Evolutionary conservation across 2,329 filamentous ascomycete species (phyloP), one percentile per base, ranked within the genome.

Genomic region (Phialophora tarda): DNA sequence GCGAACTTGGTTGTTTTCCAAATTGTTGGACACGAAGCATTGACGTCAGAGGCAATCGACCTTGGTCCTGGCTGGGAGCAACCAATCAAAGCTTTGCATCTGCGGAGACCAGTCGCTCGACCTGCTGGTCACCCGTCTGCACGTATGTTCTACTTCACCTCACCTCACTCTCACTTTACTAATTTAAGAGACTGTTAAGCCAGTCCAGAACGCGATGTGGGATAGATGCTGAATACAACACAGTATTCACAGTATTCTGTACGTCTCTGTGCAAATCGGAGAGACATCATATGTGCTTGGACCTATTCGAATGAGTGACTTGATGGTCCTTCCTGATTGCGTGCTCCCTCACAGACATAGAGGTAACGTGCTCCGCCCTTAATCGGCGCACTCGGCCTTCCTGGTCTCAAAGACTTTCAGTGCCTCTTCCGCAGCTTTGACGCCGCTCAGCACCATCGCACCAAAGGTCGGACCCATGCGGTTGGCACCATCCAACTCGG

Each of bases 391-490:
- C 84, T 95, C 86, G 74, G 86, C 86, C 86, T 91, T 90, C 73
- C 92, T 88, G 72, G 87, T 79, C 44, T 95, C 91, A 73, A 92
- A 93, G 64, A 96, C 85, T 71, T 84, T 86, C 71, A 96, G 81
- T 0, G 90, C 91, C 80, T 94, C 92, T 82, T 97, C 92, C 10
- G 93, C 93, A 74, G 93, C 93, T 85, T 96, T 96, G 75, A 96
- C 90, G 72, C 93, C 93, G 64, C 86, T 90, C 47, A 96, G 84
- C 23, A 86, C 91, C 93, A 97, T 97, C 60, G 93, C 93, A 64
- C 92, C 92, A 77, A 95, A 95, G 0, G 91, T 94, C 47, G 91
- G 91, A 2, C 86, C 93, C 93, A 97, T 97, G 61, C 93, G 87
- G 82, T 96, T 96, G 69, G 92, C 91, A 21, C 92, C 93, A 75